phyloP scores from a whole-genome alignment of 2,329 filamentous ascomycete genomes.

The Periconia macrospinosa region DNA sequence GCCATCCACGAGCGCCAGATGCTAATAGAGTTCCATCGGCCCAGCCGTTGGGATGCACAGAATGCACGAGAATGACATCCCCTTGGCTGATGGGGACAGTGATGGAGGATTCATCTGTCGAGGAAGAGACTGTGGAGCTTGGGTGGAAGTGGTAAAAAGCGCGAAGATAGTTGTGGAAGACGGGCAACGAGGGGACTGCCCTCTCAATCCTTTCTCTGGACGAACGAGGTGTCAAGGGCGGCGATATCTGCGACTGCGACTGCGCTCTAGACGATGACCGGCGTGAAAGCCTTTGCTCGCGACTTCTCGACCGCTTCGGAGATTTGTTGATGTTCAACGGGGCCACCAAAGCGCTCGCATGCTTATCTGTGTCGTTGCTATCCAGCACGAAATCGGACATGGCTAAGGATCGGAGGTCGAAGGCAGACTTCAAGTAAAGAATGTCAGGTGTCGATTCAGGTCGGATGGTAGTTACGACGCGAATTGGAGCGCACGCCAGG shows the following conservation, averaged over 20 bases:
- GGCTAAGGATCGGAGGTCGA: constrained; percentile 4
- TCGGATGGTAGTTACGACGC: constrained; percentile 17
- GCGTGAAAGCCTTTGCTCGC: constrained; percentile 26
- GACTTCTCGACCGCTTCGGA: constrained; percentile 28
- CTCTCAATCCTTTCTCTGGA: constrained; percentile 62
- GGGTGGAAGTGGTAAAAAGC: constrained; percentile 94
- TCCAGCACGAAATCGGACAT: constrained; percentile 35
- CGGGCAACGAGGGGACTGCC: constrained; percentile 55
- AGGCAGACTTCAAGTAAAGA: not conserved
- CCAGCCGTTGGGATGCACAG: constrained; percentile 97
- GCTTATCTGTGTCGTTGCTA: constrained; percentile 32
- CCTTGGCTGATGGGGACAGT: constrained; percentile 87
- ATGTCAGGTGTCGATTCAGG: not conserved
- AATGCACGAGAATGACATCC: constrained; percentile 91
- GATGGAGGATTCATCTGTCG: constrained; percentile 65
- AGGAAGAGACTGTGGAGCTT: constrained; percentile 72
- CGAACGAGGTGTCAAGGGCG: constrained; percentile 73
- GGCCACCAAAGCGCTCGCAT: constrained; percentile 39
- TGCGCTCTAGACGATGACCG: constrained; percentile 35
- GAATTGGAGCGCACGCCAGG: constrained; percentile 17
- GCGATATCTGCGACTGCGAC: constrained; percentile 66
- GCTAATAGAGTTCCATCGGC: constrained; percentile 89
- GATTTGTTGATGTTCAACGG: constrained; percentile 43
- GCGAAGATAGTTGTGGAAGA: constrained; percentile 92
- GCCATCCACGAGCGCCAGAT: constrained; percentile 87